A percentile compares a stretch with the other conserved stretches of the same genome.
Evolutionary conservation across 495 filamentous ascomycete genomes (phyloP).

Genomic region (Penicillium odoratum): DNA sequence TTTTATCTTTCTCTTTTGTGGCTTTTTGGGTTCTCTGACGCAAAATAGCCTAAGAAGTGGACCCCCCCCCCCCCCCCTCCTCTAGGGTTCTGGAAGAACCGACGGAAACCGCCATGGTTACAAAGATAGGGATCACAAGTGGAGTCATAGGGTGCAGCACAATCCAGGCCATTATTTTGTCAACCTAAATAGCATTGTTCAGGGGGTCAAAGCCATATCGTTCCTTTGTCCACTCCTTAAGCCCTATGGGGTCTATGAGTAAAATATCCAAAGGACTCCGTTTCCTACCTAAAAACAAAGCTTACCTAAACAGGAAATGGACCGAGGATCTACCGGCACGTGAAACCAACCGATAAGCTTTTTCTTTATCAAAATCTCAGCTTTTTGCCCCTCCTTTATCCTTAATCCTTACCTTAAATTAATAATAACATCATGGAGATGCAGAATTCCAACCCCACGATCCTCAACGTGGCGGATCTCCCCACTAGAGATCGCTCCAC

Average conservation of each 20-base stretch:
- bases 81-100: conserved; percentile 3
- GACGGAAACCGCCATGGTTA: conserved; percentile 24
- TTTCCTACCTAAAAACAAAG: too few relatives aligned
- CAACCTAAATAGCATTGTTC: background rate
- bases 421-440: conserved; percentile 43
- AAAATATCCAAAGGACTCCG: too few relatives aligned
- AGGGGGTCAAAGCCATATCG: too few relatives aligned
- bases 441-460: conserved; percentile 93
- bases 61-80: conserved; percentile 1
- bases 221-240: too few relatives aligned
- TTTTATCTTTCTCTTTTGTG: background rate
- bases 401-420: background rate
- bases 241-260: too few relatives aligned
- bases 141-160: conserved; percentile 1
- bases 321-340: conserved; percentile 7
- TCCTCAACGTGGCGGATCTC: conserved; percentile 85
- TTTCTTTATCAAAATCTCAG: background rate
- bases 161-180: background rate
- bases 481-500: conserved; percentile 69
- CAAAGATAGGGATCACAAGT: conserved; percentile 3
- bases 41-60: conserved; percentile 10
- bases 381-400: background rate
- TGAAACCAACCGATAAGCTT: conserved; percentile 8
- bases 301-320: background rate
- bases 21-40: background rate